Evolutionary conservation across 208 protist genomes (phyloP), one percentile per base, ranked within the genome.

Genomic region (Tritrichomonas musculus): DNA sequence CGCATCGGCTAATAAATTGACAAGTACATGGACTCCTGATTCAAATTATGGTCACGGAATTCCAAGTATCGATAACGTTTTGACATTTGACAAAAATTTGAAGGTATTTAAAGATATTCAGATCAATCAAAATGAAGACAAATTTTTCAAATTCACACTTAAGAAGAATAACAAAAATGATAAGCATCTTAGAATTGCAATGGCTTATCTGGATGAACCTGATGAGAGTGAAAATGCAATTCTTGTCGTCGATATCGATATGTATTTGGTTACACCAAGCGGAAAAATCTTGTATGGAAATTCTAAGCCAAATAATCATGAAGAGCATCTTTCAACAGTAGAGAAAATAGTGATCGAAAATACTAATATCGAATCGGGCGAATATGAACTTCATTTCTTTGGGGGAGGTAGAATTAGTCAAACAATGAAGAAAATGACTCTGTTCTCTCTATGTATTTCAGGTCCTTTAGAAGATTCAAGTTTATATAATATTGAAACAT

Each of bases 181-280:
- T 11, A 25, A n/a, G 4, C 4, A 13, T 39, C 30, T 84, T 53
- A 47, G 73, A 30, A 33, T 84, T 49, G 36, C 73, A 8, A 84
- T 84, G 73, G 27, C 73, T 84, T 84, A 84, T 53, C n/a, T 84
- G 53, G 73, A 84, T 84, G 69, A 77, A 77, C n/a, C 14, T 39
- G 27, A 36, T 36, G 36, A 44, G 1, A 20, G 1, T 11, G 69
- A 36, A 14, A 47, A 36, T 4, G 14, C 20, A 14, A 14, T n/a
- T 47, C 33, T 77, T 1, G 36, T 47, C 44, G 36, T n/a, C 14
- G 73, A 84, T 30, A 17, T 84, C 1, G 44, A 84, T 53, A 39
- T 84, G 25, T 3, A 53, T 53, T 0, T 84, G 22, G 36, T 84
- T 53, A 33, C 44, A 4, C 73, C 73, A 84, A 53, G 17, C n/a